Base-by-base conservation (phyloP, 495 filamentous ascomycete species). In the Trichoderma virens region DNA sequence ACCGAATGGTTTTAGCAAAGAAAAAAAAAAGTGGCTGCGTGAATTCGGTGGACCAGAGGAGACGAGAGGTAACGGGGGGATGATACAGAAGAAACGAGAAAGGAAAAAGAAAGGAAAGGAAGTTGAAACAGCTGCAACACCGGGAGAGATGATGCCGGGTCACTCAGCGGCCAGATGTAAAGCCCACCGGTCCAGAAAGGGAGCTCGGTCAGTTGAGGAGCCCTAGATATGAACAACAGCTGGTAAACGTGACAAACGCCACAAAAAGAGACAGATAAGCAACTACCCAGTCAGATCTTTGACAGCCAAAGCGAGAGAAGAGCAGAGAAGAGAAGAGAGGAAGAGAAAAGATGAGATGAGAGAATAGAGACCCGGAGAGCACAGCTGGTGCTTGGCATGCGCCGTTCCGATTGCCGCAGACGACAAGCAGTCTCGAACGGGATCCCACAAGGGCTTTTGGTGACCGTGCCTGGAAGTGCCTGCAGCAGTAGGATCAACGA, bases 401-500 rank as follows among this genome's bases (percentile, higher is more conserved):
- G 51, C 23, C 11, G 51, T 56, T 56, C 51, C 51, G 51, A 56
- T 56, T 56, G 47, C 47, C 18, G 27, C 51, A 56, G 51, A 30
- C 25, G 11, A 56, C 47, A 54, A 27, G 18, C 43, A 47, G 25
- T 27, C 51, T 28, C 23, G 51, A 27, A 56, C 23, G 51, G 51
- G 51, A 27, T 30, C 23, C 51, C 25, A 30, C 51, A 56, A 56
- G 45, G 45, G 45, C 45, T n/a, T 35, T 56, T 56, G 11, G 51
- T 27, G 51, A 30, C 51, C 51, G 51, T 56, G 51, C 51, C 51
- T 56, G 51, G 45, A 56, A 56, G 51, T 56, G 51, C 51, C 51
- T 56, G 51, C 51, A 56, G 51, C 51, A 56, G 51, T 9, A 56
- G 51, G 51, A 56, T 56, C 23, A 56, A 56, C 51, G 51, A 56